Evolutionary conservation across 495 filamentous ascomycete species (phyloP), one percentile per base, ranked within the genome.

Genomic region (Trichoderma reesei): DNA sequence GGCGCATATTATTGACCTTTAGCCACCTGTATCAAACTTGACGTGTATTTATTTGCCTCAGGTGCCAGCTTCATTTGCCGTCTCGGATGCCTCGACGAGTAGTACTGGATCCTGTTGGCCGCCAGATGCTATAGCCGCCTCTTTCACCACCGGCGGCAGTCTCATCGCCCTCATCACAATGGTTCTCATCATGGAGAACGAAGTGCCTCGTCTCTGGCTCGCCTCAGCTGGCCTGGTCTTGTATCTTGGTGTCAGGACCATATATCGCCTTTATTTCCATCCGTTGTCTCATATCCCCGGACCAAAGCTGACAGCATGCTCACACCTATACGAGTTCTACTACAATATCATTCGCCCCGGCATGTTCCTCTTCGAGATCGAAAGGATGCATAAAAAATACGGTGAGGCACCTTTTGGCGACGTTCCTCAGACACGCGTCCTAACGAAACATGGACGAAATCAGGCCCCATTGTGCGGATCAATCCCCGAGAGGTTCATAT

Each of bases 391-490:
- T 63, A 62, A 77, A 16, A 54, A 74, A 71, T 83, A 84, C 65
- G 79, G 77, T 78, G 16, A 65, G 31, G 10, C 41, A 16, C 36
- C 4, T n/a, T 16, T 2, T 34, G 33, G 38, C 31, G 0, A 8
- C 62, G 10, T n/a, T n/a, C 41, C 42, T 6, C 0, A 5, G 33
- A 34, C 31, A 38, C 9, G 33, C 11, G 14, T n/a, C 14, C 33
- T 62, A 18, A 59, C 5, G 3, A 48, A 2, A 59, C 46, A 31
- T 11, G 3, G n/a, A 34, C 10, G 13, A 2, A 61, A 33, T 1
- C n/a, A 70, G 83, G 85, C 2, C 83, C 85, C 16, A 85, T 87
- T 60, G 73, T 86, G 7, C 76, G 85, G 16, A 85, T 87, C 70
- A 82, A 72, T 54, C 84, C 86, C 0, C 67, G 76, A 60, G 84